These are phyloP conservation scores for Amphicarpaea edgeworthii DNA, from an alignment of 306 rosid species.

Conservation along the genomic window DNA sequence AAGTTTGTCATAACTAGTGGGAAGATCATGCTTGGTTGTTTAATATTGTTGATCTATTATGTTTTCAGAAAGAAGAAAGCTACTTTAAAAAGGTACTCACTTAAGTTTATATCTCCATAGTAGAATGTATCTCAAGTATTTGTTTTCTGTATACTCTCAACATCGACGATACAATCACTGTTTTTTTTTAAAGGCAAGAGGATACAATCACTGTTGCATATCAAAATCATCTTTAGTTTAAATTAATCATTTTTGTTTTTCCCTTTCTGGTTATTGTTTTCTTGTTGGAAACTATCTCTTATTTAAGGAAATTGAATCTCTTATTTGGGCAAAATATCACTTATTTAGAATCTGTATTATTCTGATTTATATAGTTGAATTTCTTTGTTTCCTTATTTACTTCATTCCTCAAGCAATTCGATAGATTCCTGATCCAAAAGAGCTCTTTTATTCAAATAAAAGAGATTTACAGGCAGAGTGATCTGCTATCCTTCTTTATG, in stretches of 20 bases:
- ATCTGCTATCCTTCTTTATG: background rate
- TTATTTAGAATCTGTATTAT: background rate
- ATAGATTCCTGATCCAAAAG: background rate
- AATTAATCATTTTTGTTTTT: conserved; percentile 20
- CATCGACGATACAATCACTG: background rate
- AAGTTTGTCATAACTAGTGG: conserved; percentile 65
- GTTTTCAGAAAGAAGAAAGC: conserved; percentile 65
- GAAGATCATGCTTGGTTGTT: conserved; percentile 66
- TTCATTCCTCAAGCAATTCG: background rate
- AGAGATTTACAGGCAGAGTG: background rate
- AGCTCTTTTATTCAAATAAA: background rate
- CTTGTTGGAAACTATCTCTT: background rate
- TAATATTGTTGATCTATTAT: conserved; percentile 63
- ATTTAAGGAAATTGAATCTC: background rate
- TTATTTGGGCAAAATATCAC: background rate
- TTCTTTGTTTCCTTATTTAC: background rate
- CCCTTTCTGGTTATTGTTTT: conserved; percentile 15
- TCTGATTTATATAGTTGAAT: background rate
- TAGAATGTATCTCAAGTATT: conserved; percentile 6
- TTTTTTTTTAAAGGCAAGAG: no score
- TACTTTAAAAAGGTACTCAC: conserved; percentile 64
- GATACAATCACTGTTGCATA: background rate
- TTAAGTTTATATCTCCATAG: background rate
- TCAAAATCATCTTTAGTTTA: conserved; percentile 19
- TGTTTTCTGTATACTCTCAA: conserved; percentile 14